Evolutionary conservation across 2,329 filamentous ascomycete species (phyloP).

Genomic region (Ceratocystiopsis minuta): DNA sequence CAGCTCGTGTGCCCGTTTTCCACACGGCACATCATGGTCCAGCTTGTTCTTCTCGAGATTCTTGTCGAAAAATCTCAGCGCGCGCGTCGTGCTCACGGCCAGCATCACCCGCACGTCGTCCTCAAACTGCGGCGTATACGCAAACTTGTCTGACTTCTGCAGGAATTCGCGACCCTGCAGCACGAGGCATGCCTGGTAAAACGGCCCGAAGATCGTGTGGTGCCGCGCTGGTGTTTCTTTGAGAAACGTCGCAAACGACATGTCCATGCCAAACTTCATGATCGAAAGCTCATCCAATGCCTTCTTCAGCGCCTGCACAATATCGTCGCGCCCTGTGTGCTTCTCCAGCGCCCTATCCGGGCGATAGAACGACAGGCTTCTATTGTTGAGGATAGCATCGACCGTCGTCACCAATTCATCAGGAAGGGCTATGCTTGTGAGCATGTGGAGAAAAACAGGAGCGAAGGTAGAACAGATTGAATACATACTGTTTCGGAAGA

Average conservation of each 20-base stretch:
- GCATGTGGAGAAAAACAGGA: neutral
- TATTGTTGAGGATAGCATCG: neutral
- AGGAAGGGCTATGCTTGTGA: neutral
- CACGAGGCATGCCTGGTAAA: slow-evolving; percentile 2
- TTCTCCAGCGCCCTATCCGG: neutral
- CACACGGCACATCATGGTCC: neutral
- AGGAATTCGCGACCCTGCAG: neutral
- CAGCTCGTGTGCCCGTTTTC: neutral
- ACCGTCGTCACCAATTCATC: neutral
- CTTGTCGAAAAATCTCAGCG: neutral
- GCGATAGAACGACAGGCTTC: neutral
- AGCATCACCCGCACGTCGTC: neutral
- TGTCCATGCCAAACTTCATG: neutral
- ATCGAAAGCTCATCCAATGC: neutral
- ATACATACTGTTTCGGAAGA: slow-evolving; percentile 1
- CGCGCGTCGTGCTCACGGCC: neutral
- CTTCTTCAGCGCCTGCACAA: neutral
- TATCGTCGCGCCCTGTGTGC: neutral
- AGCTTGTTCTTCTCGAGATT: slow-evolving; percentile 5
- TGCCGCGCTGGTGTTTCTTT: neutral
- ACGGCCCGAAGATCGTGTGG: neutral
- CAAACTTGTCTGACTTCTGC: neutral
- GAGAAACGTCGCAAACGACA: neutral
- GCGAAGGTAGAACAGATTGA: neutral
- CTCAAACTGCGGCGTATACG: neutral